Base-by-base conservation (phyloP, 192 early-diverging fungal species). In the Kappamyces sp. region DNA sequence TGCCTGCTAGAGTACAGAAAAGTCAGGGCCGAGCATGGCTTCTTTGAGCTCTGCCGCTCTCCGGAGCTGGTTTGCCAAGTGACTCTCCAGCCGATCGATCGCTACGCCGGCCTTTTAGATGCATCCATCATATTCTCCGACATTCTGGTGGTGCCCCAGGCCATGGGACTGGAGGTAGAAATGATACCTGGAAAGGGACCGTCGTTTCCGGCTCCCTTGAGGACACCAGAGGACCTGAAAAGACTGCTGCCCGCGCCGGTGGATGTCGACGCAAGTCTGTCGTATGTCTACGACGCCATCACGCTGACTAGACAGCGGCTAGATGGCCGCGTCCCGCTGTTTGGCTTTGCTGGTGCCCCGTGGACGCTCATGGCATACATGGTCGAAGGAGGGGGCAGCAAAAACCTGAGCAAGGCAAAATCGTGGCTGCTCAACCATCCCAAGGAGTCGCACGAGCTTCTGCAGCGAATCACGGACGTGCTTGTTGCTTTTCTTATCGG, bases 311-410 rank as follows among this genome's bases (percentile, higher is more conserved):
- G 96, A 42, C 83, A 86, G 57, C 74, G 71, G 53, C 80, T 99
- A 14, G 73, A 80, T 5, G 93, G 93, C 48, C 80, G 88, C 41
- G 89, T 91, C 9, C 93, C 96, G 40, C 75, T 99, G 63, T 83
- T 93, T 67, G 96, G 96, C 11, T 99, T 99, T 63, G 81, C 83
- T n/a, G 96, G 96, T 14, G 91, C 91, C 0, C 96, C 96, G 4
- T 99, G 96, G 96, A 99, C 96, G 31, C 76, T 99, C 45, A 89
- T 96, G 88, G 90, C 91, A 5, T 99, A 99, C 64, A 96, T 96
- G 93, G 87, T 99, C 65, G 96, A 99, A 69, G 96, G 96, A 38
- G 90, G 92, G 35, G 91, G 95, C 6, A 91, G 89, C 68, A 94
- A 92, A 68, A 91, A 84, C 1, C 75, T 94, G 55, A 79, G 86